Conservation (phyloP, 495 filamentous ascomycete genomes). For the Podospora comata region DNA sequence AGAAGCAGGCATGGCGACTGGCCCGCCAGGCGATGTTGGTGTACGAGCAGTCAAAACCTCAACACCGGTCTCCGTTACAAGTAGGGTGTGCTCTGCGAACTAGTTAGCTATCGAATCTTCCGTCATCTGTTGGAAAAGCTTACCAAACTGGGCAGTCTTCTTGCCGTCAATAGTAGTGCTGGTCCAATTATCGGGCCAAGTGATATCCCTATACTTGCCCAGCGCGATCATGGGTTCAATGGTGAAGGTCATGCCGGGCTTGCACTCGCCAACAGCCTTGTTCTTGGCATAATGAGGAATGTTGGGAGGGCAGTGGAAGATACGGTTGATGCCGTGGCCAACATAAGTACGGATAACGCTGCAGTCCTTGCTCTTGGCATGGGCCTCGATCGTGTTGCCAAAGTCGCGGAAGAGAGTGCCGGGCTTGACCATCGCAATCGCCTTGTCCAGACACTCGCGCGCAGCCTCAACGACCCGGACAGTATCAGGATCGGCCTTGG, state of each 20-base stretch:
- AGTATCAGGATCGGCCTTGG: slow-evolving; percentile 68
- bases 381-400: slow-evolving; percentile 80
- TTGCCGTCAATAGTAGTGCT: slow-evolving; percentile 79
- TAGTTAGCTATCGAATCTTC: neutral
- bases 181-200: slow-evolving; percentile 92
- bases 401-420: slow-evolving; percentile 82
- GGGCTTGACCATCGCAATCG: slow-evolving; percentile 81
- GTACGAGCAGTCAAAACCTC: slow-evolving; percentile 87
- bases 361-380: slow-evolving; percentile 72
- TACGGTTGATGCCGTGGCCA: slow-evolving; percentile 79
- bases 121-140: slow-evolving; percentile 17
- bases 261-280: slow-evolving; percentile 82
- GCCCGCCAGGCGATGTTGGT: slow-evolving; percentile 79
- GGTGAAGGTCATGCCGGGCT: slow-evolving; percentile 88
- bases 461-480: slow-evolving; percentile 84
- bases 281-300: slow-evolving; percentile 88
- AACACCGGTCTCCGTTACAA: slow-evolving; percentile 91
- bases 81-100: slow-evolving; percentile 75
- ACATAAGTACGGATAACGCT: slow-evolving; percentile 87
- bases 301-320: slow-evolving; percentile 83
- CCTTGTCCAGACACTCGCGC: slow-evolving; percentile 75
- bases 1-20: slow-evolving; percentile 60
- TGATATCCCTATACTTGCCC: slow-evolving; percentile 75
- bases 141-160: slow-evolving; percentile 77
- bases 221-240: slow-evolving; percentile 91